These are phyloP conservation scores for Scheffersomyces coipomensis DNA, from an alignment of 805 yeast species.

Conservation along the genomic window DNA sequence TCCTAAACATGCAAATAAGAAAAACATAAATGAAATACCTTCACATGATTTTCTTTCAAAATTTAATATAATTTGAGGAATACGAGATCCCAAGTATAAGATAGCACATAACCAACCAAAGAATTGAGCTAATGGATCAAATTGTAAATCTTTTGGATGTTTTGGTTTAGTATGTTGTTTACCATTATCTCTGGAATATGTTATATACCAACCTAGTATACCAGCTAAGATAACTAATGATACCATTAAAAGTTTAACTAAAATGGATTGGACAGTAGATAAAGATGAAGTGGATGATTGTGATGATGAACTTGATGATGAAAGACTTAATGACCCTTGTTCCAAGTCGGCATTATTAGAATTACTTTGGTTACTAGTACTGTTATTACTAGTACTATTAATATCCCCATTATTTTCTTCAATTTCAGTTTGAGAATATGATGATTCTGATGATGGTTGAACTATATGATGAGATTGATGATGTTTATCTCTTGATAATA, in stretches of 20 bases:
- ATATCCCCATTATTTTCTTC: too few species aligned
- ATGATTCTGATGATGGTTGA: too few species aligned
- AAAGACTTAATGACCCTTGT: neutral
- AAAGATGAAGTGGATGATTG: slow-evolving; percentile 6
- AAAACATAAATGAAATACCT: slow-evolving; percentile 90
- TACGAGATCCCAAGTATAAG: slow-evolving; percentile 79
- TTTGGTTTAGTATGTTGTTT: slow-evolving; percentile 27
- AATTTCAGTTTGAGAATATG: too few species aligned
- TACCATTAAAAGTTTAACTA: slow-evolving; percentile 51
- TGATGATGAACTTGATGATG: neutral
- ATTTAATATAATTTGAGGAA: slow-evolving; percentile 89
- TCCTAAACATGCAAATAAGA: slow-evolving; percentile 92
- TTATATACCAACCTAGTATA: slow-evolving; percentile 80
- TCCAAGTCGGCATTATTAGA: slow-evolving; percentile 18
- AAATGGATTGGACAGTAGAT: slow-evolving; percentile 18
- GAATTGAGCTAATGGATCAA: slow-evolving; percentile 78
- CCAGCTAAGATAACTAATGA: slow-evolving; percentile 72
- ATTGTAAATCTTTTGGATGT: slow-evolving; percentile 47
- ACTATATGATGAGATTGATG: slow-evolving; percentile 11
- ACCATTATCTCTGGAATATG: slow-evolving; percentile 48
- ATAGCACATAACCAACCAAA: slow-evolving; percentile 83
- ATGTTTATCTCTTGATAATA: slow-evolving; percentile 42
- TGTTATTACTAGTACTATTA: too few species aligned
- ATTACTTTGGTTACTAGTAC: slow-evolving; percentile 13
- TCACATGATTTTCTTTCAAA: slow-evolving; percentile 88